These are phyloP conservation scores for Candida gorgasii DNA, from an alignment of 805 yeast genomes.

Conservation along the genomic window DNA sequence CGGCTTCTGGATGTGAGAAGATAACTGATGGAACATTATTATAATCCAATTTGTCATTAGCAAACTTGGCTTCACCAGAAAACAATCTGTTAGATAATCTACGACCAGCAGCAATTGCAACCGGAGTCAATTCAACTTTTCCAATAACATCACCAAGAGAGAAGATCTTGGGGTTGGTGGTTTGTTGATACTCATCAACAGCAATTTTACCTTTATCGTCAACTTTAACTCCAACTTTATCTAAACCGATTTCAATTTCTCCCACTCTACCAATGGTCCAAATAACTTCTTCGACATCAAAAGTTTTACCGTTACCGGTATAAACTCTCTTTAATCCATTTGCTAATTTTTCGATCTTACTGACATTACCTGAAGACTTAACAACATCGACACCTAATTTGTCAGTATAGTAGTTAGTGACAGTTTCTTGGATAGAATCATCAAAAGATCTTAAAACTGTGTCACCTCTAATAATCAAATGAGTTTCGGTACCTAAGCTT, in stretches of 20 bases:
- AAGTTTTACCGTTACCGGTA: constrained; percentile 36
- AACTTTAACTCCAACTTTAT: constrained; percentile 68
- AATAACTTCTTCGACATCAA: constrained; percentile 72
- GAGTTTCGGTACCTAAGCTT: constrained; percentile 83
- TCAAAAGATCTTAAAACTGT: constrained; percentile 89
- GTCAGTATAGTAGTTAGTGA: constrained; percentile 78
- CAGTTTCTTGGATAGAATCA: constrained; percentile 69
- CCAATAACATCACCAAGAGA: constrained; percentile 96
- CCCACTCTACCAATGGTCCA: constrained; percentile 96
- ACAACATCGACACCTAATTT: constrained; percentile 77
- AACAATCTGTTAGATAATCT: constrained; percentile 88
- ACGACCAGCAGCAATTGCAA: constrained; percentile 98
- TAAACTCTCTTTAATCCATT: constrained; percentile 38
- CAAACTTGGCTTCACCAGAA: constrained; percentile 68
- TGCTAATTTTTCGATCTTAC: constrained; percentile 33
- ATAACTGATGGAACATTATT: constrained; percentile 89
- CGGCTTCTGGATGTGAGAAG: constrained; percentile 98
- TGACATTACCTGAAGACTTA: constrained; percentile 54
- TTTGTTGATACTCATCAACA: constrained; percentile 87
- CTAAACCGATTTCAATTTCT: constrained; percentile 70
- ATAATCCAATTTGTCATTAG: constrained; percentile 80
- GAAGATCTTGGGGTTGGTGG: constrained; percentile 67
- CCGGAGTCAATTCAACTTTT: constrained; percentile 92
- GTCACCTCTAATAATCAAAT: constrained; percentile 86
- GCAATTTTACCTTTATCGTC: constrained; percentile 62